Conservation (phyloP, 345 rosid genomes). For the Psidium guajava region DNA sequence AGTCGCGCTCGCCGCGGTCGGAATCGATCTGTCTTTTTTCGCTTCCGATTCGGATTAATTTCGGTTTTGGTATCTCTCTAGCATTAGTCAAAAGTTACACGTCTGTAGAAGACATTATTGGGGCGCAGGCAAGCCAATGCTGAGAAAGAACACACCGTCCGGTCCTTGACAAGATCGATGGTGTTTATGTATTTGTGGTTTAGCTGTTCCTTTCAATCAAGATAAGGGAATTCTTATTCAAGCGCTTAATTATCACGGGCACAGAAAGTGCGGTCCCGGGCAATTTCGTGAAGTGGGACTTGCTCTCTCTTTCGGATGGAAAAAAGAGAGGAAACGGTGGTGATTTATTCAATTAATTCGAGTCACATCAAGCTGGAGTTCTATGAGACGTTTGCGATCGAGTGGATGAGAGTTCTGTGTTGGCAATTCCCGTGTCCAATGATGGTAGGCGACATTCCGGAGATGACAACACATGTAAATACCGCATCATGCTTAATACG, state of each 20-base stretch:
- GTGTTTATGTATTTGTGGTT: neutral
- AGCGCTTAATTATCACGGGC: neutral
- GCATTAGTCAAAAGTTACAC: neutral
- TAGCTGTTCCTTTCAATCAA: neutral
- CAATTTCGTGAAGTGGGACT: neutral
- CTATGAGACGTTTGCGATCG: neutral
- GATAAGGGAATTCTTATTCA: neutral
- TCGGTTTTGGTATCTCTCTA: neutral
- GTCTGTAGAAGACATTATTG: neutral
- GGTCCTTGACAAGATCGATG: neutral
- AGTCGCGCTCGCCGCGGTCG: neutral
- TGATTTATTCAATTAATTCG: neutral
- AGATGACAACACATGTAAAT: neutral
- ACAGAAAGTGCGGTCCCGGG: neutral
- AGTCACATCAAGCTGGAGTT: neutral
- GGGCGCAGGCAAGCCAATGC: neutral
- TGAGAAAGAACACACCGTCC: neutral
- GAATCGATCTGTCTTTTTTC: neutral
- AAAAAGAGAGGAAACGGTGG: neutral
- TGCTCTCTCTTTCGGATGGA: neutral
- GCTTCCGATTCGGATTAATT: neutral
- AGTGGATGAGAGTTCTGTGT: neutral
- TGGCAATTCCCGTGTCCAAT: neutral
- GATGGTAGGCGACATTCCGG: neutral
- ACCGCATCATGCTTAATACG: neutral